phyloP scores from a whole-genome alignment of 106 monocot genomes.

The Cymbidium sinense region DNA sequence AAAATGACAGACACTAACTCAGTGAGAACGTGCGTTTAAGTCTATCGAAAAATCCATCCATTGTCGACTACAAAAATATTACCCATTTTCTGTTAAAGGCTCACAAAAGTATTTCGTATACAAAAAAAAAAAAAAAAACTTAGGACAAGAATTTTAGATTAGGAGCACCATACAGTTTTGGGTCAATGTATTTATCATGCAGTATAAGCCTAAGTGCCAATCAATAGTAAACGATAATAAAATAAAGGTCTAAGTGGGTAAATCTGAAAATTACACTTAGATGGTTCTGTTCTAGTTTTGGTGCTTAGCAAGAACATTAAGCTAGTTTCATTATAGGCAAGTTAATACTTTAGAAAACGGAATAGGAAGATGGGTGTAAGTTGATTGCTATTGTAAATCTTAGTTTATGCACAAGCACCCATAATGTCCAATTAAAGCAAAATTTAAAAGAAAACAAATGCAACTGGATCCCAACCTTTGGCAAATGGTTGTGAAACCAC shows the following conservation, averaged over 20 bases:
- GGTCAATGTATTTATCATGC: neutral
- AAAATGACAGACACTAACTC: neutral
- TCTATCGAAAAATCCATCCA: neutral
- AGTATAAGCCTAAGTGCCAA: neutral
- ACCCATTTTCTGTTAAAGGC: neutral
- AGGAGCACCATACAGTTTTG: neutral
- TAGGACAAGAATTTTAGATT: neutral
- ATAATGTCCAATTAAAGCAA: neutral
- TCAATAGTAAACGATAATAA: neutral
- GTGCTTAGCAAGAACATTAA: neutral
- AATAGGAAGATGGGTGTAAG: neutral
- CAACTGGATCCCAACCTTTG: constrained; percentile 51
- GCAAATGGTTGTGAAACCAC: constrained; percentile 60
- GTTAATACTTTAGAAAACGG: neutral
- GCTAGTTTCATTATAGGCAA: neutral
- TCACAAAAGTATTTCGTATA: neutral
- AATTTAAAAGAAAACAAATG: neutral
- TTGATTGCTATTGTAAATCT: neutral
- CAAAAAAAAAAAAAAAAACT: neutral
- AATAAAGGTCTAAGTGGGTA: neutral
- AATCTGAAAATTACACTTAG: neutral
- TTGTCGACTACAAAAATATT: neutral
- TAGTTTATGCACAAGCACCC: neutral
- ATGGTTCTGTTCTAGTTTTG: neutral
- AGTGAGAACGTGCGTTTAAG: neutral